Conservation (phyloP, 1,139 yeast species). For the Yamadazyma songkhlaensis region DNA sequence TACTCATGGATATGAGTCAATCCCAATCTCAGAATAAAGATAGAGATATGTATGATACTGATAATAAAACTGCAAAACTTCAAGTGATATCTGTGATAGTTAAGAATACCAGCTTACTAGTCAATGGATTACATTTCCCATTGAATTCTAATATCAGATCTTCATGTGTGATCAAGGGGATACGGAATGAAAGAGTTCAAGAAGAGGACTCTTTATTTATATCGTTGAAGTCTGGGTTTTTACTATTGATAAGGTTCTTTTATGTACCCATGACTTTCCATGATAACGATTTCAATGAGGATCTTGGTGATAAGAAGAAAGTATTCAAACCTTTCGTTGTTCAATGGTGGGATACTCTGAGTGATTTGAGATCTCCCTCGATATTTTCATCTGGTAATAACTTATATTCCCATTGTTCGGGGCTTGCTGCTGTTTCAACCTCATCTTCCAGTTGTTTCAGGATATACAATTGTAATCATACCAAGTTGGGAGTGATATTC, state of each 20-base stretch:
- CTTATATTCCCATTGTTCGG: conserved; percentile 34
- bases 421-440: conserved; percentile 38
- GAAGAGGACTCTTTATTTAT: conserved; percentile 45
- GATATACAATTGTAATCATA: conserved; percentile 33
- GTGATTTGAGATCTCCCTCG: conserved; percentile 18
- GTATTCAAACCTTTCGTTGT: conserved; percentile 44
- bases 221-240: conserved; percentile 40
- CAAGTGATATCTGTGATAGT: conserved; percentile 26
- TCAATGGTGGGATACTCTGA: conserved; percentile 49
- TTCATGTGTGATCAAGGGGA: conserved; percentile 32
- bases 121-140: conserved; percentile 31
- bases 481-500: conserved; percentile 36
- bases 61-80: neutral
- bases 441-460: conserved; percentile 38
- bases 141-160: conserved; percentile 38
- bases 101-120: conserved; percentile 32
- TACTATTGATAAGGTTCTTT: conserved; percentile 35
- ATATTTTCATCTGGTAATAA: conserved; percentile 34
- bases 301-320: conserved; percentile 6
- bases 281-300: conserved; percentile 25
- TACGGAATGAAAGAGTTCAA: conserved; percentile 12
- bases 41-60: neutral
- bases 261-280: conserved; percentile 29
- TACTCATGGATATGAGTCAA: conserved; percentile 13
- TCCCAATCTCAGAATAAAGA: conserved; percentile 1